Evolutionary conservation across 2,329 filamentous ascomycete genomes (phyloP), one percentile per base, ranked within the genome.

Genomic region (Fusarium sp.): DNA sequence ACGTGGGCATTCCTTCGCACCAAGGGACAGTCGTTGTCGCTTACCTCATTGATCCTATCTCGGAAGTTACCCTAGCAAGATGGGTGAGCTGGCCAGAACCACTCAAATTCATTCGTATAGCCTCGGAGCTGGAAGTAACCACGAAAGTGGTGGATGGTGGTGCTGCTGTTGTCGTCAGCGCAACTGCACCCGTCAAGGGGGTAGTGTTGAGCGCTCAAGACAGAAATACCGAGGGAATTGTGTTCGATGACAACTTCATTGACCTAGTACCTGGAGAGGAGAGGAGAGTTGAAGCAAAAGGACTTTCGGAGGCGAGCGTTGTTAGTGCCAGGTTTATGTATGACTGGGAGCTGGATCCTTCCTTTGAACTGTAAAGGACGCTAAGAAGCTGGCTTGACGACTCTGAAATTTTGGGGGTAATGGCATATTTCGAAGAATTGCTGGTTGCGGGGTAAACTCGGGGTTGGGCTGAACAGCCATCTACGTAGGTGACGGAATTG

Each of bases 71-170:
- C 5, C 20, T 62, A 0, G 41, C 60, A 6, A 16, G 60, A 44
- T 62, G 60, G 60, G 31, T 62, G 1, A 62, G 57, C 49, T 62
- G 60, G 60, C 60, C 57, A 0, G 57, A 62, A 4, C 57, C 60
- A 1, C 41, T 62, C 0, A 62, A 62, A 4, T 62, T 42, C 3
- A 16, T 62, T 1, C 47, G 36, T 2, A 46, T 62, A 9, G 56
- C 57, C 8, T 2, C 36, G 1, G 18, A 47, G 6, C n/a, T 62
- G 0, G 10, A 62, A 3, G 10, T 62, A 1, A 34, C 31, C 0
- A 12, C 41, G 0, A 9, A 34, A 6, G 1, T 33, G 1, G 49
- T 62, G 3, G 36, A 42, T 0, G 18, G 7, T 16, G 20, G 31
- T 8, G 23, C 31, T 6, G 50, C 36, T 2, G 36, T 62, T 0